Evolutionary conservation across 2,329 filamentous ascomycete species (phyloP).

Genomic region (Trichoderma aggressivum): DNA sequence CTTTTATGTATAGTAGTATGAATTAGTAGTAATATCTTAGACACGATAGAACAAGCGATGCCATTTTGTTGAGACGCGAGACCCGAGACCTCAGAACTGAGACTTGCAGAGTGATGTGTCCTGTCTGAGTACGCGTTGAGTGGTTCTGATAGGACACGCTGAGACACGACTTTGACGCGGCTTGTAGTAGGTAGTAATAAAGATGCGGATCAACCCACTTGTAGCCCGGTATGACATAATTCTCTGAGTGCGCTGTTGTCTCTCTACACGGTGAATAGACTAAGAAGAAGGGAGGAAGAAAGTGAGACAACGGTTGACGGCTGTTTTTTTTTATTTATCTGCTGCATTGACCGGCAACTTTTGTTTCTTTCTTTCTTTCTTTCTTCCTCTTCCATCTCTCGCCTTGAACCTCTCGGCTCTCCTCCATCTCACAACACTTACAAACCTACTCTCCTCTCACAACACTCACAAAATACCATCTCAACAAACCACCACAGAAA

Average conservation of each 20-base stretch:
- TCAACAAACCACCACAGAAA: too few species aligned
- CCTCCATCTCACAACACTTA: neutral
- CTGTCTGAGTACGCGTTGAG: neutral
- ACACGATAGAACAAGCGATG: neutral
- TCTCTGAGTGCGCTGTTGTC: neutral
- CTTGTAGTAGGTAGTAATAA: too few species aligned
- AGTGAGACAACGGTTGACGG: neutral
- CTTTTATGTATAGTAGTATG: neutral
- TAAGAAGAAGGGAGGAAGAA: neutral
- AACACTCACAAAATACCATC: neutral
- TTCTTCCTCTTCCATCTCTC: neutral
- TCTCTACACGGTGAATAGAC: neutral
- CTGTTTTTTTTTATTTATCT: neutral
- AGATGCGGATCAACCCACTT: neutral
- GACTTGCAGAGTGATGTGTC: neutral
- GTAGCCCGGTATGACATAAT: neutral
- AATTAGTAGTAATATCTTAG: neutral
- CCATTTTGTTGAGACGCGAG: neutral
- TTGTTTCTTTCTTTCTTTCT: neutral
- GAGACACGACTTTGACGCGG: neutral
- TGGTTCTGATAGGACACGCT: neutral
- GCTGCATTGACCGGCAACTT: neutral
- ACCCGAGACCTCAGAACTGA: too few species aligned
- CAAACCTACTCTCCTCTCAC: neutral
- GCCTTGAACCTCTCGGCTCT: neutral